phyloP scores from a whole-genome alignment of 495 filamentous ascomycete species.

The Apiosordaria backusii region DNA sequence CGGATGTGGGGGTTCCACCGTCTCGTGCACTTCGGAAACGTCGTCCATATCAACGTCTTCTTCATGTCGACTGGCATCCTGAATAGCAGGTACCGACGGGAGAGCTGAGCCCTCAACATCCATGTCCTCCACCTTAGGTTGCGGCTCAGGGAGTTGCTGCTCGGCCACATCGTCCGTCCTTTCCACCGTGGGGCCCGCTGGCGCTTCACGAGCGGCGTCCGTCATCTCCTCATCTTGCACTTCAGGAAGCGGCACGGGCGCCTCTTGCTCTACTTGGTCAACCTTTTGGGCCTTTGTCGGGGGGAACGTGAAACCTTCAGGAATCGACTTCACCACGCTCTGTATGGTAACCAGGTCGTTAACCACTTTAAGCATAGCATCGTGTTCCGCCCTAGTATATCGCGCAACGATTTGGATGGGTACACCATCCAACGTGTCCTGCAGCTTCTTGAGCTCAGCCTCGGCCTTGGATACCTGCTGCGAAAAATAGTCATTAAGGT shows the following conservation, averaged over 20 bases:
- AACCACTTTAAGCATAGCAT: constrained; percentile 34
- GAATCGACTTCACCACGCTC: constrained; percentile 6
- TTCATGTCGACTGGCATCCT: constrained; percentile 24
- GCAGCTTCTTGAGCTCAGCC: constrained; percentile 39
- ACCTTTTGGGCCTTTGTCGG: constrained; percentile 14
- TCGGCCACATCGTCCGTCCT: constrained; percentile 23
- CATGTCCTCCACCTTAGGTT: constrained; percentile 41
- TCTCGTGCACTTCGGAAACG: constrained; percentile 40
- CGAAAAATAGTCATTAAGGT: constrained; percentile 50
- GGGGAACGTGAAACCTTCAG: constrained; percentile 27
- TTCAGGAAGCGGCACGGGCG: background rate
- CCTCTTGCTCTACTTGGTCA: background rate
- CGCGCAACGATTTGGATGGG: constrained; percentile 27
- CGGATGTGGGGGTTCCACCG: constrained; percentile 41
- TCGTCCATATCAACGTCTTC: constrained; percentile 45
- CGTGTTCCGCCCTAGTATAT: constrained; percentile 35
- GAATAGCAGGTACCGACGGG: constrained; percentile 27
- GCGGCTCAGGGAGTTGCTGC: constrained; percentile 23
- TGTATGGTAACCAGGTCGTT: constrained; percentile 19
- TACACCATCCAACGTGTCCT: constrained; percentile 24
- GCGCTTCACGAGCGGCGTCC: constrained; percentile 24
- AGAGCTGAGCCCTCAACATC: constrained; percentile 34
- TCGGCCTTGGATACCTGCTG: constrained; percentile 43
- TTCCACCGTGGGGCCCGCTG: constrained; percentile 29
- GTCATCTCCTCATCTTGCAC: constrained; percentile 12